phyloP scores from a whole-genome alignment of 148 eudicot species.

The Silene conica region DNA sequence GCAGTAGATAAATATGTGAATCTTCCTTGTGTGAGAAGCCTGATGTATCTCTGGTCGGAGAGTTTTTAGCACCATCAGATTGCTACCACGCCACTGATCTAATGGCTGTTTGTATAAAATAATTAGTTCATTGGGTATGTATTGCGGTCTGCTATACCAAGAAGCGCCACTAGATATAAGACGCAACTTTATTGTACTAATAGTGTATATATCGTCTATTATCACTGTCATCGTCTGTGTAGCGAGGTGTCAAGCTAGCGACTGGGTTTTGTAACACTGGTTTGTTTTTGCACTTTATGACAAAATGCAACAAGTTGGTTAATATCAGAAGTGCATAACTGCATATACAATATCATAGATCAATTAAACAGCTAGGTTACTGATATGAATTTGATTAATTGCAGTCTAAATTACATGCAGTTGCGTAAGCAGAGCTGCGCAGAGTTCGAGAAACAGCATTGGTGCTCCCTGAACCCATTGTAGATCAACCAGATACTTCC shows the following conservation, averaged over 20 bases:
- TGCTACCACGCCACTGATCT: slow-evolving; percentile 58
- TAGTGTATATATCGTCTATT: too few relatives aligned
- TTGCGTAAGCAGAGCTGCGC: slow-evolving; percentile 94
- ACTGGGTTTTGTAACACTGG: too few relatives aligned
- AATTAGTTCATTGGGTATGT: slow-evolving; percentile 25
- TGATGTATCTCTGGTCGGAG: slow-evolving; percentile 56
- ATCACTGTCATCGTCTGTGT: too few relatives aligned
- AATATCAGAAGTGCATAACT: slow-evolving; percentile 14
- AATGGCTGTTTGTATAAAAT: slow-evolving; percentile 72
- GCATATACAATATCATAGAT: slow-evolving; percentile 21
- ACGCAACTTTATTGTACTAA: too few relatives aligned
- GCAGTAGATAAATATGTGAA: slow-evolving; percentile 77
- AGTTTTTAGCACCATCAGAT: slow-evolving; percentile 65
- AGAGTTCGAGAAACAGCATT: slow-evolving; percentile 82
- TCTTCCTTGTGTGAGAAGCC: slow-evolving; percentile 68
- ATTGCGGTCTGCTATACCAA: neutral
- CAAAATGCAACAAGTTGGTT: neutral
- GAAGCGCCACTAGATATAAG: too few relatives aligned
- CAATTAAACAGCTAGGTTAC: slow-evolving; percentile 19
- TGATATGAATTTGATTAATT: neutral
- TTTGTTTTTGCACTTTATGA: too few relatives aligned
- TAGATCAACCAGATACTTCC: slow-evolving; percentile 86
- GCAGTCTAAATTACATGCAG: slow-evolving; percentile 66
- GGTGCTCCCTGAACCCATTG: slow-evolving; percentile 89
- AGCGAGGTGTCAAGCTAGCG: too few relatives aligned